Conservation (phyloP, 2,329 filamentous ascomycete genomes). For the Zasmidium citrigriseum region DNA sequence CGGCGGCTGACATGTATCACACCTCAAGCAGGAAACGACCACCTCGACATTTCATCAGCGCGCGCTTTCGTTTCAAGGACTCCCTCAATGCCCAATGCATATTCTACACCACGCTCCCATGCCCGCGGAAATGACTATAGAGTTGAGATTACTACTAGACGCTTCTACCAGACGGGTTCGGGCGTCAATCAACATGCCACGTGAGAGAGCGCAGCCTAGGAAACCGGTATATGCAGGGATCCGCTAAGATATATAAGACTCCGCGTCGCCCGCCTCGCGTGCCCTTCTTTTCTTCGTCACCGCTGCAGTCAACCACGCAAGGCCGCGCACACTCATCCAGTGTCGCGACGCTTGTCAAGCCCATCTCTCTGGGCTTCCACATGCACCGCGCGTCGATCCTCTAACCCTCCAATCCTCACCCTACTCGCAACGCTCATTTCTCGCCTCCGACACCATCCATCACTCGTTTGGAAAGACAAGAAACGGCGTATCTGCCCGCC, state of each 20-base stretch:
- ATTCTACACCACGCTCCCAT: neutral
- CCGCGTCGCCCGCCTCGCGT: slow-evolving; percentile 7
- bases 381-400: slow-evolving; percentile 56
- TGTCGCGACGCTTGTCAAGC: slow-evolving; percentile 33
- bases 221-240: slow-evolving; percentile 1
- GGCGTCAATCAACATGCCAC: neutral
- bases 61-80: neutral
- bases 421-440: slow-evolving; percentile 44
- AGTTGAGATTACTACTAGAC: neutral
- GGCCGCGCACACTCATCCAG: slow-evolving; percentile 24
- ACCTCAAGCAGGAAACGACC: too few species aligned
- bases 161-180: neutral
- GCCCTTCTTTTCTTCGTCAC: slow-evolving; percentile 27
- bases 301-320: slow-evolving; percentile 34
- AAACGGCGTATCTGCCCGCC: slow-evolving; percentile 37
- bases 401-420: slow-evolving; percentile 31
- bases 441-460: slow-evolving; percentile 47
- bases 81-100: neutral
- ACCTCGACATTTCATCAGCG: neutral
- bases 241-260: slow-evolving; percentile 13
- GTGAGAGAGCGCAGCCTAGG: slow-evolving; percentile 3
- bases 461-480: slow-evolving; percentile 46
- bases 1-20: too few species aligned
- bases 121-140: neutral
- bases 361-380: slow-evolving; percentile 50